These are phyloP conservation scores for Paecilomyces formosus DNA, from an alignment of 2,329 filamentous ascomycete genomes.

Conservation along the genomic window DNA sequence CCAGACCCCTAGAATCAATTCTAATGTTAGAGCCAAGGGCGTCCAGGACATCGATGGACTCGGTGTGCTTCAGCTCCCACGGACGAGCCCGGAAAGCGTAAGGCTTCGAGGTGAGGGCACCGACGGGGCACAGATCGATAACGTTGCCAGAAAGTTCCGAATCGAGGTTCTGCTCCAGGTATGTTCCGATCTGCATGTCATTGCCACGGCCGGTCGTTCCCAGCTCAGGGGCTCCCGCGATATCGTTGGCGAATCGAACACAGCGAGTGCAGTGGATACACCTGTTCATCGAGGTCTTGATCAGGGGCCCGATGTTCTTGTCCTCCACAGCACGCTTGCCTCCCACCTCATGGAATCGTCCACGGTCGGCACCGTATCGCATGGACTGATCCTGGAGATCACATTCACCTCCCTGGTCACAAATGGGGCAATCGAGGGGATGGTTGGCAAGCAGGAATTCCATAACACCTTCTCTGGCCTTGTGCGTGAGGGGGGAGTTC, in stretches of 20 bases:
- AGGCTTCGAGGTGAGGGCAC: slow-evolving; percentile 91
- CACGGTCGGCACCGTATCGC: slow-evolving; percentile 93
- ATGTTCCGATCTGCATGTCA: slow-evolving; percentile 95
- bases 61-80: slow-evolving; percentile 94
- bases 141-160: slow-evolving; percentile 95
- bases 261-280: slow-evolving; percentile 99
- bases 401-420: slow-evolving; percentile 98
- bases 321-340: slow-evolving; percentile 98
- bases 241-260: slow-evolving; percentile 94
- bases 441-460: slow-evolving; percentile 97
- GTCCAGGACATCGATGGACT: slow-evolving; percentile 91
- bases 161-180: slow-evolving; percentile 88
- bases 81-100: slow-evolving; percentile 95
- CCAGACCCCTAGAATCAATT: slow-evolving; percentile 83
- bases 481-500: slow-evolving; percentile 90
- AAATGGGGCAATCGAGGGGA: slow-evolving; percentile 92
- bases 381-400: slow-evolving; percentile 99
- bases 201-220: slow-evolving; percentile 93
- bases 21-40: slow-evolving; percentile 91
- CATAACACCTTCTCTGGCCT: slow-evolving; percentile 98
- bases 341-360: slow-evolving; percentile 89
- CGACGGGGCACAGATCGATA: slow-evolving; percentile 96
- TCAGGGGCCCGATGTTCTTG: slow-evolving; percentile 96
- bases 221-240: slow-evolving; percentile 91
- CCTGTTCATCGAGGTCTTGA: slow-evolving; percentile 99